A percentile compares a stretch with the other conserved stretches of the same genome.
Evolutionary conservation across 2,329 filamentous ascomycete genomes (phyloP).

Genomic region (Xylariaceae sp.): DNA sequence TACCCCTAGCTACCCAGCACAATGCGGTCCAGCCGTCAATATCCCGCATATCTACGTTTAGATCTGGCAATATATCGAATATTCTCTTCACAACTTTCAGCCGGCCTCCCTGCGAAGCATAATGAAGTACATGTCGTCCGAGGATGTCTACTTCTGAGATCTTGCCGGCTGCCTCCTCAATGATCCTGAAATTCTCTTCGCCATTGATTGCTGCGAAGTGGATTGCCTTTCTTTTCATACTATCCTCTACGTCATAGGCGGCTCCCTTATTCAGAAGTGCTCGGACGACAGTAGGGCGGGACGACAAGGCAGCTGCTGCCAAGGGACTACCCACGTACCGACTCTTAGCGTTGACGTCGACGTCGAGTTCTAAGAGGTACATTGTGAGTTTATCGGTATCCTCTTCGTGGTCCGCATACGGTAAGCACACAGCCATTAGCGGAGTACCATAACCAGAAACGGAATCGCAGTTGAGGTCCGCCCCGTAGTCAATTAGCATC

Average conservation of each 20-base stretch:
- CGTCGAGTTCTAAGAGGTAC: not conserved
- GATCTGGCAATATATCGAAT: not conserved
- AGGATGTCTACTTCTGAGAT: not conserved
- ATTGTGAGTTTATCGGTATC: slow-evolving; percentile 2
- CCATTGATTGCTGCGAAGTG: slow-evolving; percentile 9
- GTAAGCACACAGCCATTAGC: slow-evolving; percentile 7
- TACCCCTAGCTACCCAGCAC: slow-evolving; percentile 7
- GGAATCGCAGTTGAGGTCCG: slow-evolving; percentile 4
- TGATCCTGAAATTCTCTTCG: slow-evolving; percentile 8
- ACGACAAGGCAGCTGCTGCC: slow-evolving; percentile 3
- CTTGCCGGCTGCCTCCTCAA: not conserved
- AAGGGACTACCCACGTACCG: slow-evolving; percentile 9
- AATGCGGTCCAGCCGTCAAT: slow-evolving; percentile 12
- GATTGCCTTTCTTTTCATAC: slow-evolving; percentile 4
- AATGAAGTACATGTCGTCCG: slow-evolving; percentile 3
- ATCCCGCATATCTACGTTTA: not conserved
- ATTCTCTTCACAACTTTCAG: slow-evolving; percentile 1
- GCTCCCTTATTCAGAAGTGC: slow-evolving; percentile 4
- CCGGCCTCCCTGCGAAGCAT: slow-evolving; percentile 6
- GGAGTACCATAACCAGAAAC: slow-evolving; percentile 6
- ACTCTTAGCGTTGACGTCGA: not conserved
- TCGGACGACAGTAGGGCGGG: not conserved
- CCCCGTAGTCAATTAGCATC: slow-evolving; percentile 7
- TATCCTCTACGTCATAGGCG: not conserved
- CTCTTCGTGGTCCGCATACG: not conserved